Evolutionary conservation across 148 eudicot genomes (phyloP).

Genomic region (Suaeda aralocaspica): DNA sequence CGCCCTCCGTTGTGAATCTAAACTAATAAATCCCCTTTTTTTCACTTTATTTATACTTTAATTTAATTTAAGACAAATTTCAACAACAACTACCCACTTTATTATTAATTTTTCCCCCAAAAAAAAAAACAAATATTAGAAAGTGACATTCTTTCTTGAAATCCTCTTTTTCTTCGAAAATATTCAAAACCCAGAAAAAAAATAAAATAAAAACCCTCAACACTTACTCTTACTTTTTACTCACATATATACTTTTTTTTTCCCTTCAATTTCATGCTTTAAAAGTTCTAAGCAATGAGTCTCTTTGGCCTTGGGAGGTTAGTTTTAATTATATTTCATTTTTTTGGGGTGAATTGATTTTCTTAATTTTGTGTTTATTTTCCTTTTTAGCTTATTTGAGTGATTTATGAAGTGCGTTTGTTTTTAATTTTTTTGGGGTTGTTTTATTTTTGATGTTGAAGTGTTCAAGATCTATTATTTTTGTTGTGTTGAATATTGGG

Average conservation of each 20-base stretch:
- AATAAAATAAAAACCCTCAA: too few relatives aligned
- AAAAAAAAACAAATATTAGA: not conserved
- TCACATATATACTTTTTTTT: not conserved
- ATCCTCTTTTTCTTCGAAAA: not conserved
- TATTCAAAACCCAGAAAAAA: constrained; percentile 21
- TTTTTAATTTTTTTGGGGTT: constrained; percentile 20
- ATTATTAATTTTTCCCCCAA: not conserved
- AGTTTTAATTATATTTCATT: constrained; percentile 3
- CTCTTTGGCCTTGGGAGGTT: constrained; percentile 88
- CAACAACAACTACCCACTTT: not conserved
- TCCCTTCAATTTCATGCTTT: not conserved
- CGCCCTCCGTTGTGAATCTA: constrained; percentile 3
- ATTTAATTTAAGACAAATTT: not conserved
- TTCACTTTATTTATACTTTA: not conserved
- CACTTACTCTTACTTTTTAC: constrained; percentile 21
- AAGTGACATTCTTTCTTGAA: constrained; percentile 12
- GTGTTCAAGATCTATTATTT: constrained; percentile 8
- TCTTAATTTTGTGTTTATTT: not conserved
- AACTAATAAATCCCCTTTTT: not conserved
- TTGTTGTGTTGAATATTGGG: constrained; percentile 10
- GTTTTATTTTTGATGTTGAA: too few relatives aligned
- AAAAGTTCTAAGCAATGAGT: constrained; percentile 48
- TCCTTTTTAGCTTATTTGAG: constrained; percentile 9
- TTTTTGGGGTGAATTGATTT: not conserved
- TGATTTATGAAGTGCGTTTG: constrained; percentile 16